Evolutionary conservation across 352 stramenopile species (phyloP), one percentile per base, ranked within the genome.

Genomic region (Phytophthora macrochlamydospora): DNA sequence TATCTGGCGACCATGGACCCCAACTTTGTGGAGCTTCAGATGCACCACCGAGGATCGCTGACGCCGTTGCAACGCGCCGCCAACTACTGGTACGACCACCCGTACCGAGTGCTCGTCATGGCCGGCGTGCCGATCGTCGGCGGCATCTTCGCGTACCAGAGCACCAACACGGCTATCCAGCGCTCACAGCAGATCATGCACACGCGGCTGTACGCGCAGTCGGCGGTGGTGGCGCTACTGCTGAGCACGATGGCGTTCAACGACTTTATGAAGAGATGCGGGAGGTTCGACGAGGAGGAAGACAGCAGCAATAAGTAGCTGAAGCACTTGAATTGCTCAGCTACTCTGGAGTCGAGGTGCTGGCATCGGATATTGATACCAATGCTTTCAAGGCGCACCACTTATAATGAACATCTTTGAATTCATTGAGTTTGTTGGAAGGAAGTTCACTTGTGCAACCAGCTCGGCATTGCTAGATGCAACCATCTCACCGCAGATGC

Each of bases 161-260:
- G 53, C 58, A 73, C 73, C 40, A 90, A 92, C 71, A 77, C 57
- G 62, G 72, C 71, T 48, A 84, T 92, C 59, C 63, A 76, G 59
- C 52, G 57, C 11, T 90, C 83, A 52, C 81, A 92, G 74, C 76
- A 90, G 78, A 78, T 92, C 66, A 92, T 92, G 83, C 80, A 89
- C 64, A 85, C 83, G 51, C 79, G 83, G 29, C 81, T 92, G 45
- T 92, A 92, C 74, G 83, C 80, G 12, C 83, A 92, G 49, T 68
- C 68, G 31, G 71, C 81, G 0, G 71, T 88, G 12, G 78, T 89
- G 4, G 69, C 76, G 48, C 56, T 92, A 45, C 69, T 92, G 51
- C 62, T 90, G 24, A 65, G 72, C 57, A 84, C 83, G 37, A 92
- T 92, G 83, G 79, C 70, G 18, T 90, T 92, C 74, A 79, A 85